Base-by-base conservation (phyloP, 2,329 filamentous ascomycete genomes). In the Ilyonectria destructans region DNA sequence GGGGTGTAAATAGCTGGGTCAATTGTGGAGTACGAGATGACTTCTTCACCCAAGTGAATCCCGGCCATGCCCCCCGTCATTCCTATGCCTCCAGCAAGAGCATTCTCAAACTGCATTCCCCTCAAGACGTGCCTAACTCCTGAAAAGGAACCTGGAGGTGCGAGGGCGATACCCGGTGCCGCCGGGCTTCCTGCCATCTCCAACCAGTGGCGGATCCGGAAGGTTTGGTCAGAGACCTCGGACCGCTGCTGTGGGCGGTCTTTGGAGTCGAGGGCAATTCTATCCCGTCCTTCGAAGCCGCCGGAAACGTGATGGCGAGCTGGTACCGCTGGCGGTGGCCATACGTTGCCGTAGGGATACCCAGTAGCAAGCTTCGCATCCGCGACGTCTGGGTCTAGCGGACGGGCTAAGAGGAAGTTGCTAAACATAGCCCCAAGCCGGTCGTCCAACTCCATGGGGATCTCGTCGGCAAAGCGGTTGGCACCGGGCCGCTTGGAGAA, bases 1-100 rank as follows among this genome's bases (percentile, higher is more conserved):
- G 96, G 94, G 0, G 90, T 96, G 78, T 97, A 98, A n/a, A 92
- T 81, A 3, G 83, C 83, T 3, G 90, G 88, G 49, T 94, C 90
- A 1, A 98, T 84, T 0, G 95, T 97, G 8, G 89, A 84, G 69
- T 88, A 92, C 0, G 92, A 94, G 74, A 90, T 80, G 46, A 90
- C 74, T 63, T 87, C 84, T 72, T 90, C 87, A 31, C 85, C 87
- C 35, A 89, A 80, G 70, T 84, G 87, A 62, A 88, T 79, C 3
- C 86, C 84, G 7, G 76, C 68, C 67, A 75, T 58, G 21, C 71
- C 70, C 35, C 58, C 57, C 12, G 59, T 43, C 40, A 19, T 7
- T 8, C 40, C 40, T n/a, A 6, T 8, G 8, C 40, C 40, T 6
- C 40, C 63, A 37, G 68, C 69, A 62, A 52, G 21, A 31, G 61